Percentiles rank a stretch among this genome's conserved stretches.
Evolutionary conservation across 768 basidiomycete genomes (phyloP).

Genomic region (Strobilomyces dryophilus): DNA sequence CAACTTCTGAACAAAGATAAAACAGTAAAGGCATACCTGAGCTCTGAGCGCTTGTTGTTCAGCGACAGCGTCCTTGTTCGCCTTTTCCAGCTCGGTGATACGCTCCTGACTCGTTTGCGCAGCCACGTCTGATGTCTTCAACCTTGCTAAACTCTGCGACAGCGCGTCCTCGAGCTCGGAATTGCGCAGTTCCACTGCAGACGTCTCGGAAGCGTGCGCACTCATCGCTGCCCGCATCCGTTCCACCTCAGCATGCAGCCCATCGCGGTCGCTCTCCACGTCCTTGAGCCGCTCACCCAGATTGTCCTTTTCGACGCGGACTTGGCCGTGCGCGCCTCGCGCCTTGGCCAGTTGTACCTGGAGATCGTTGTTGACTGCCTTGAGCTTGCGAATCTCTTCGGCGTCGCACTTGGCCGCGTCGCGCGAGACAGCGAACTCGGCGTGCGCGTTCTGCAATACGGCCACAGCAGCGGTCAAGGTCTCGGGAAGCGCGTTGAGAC

Average conservation of each 20-base stretch:
- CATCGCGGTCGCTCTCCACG: slow-evolving; percentile 64
- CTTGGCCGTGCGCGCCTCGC: slow-evolving; percentile 70
- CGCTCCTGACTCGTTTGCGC: slow-evolving; percentile 57
- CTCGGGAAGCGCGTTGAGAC: slow-evolving; percentile 57
- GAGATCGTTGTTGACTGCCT: slow-evolving; percentile 54
- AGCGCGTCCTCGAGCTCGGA: slow-evolving; percentile 68
- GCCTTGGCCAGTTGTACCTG: slow-evolving; percentile 75
- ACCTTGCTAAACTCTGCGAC: slow-evolving; percentile 63
- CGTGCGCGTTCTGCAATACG: slow-evolving; percentile 55
- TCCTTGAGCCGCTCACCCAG: slow-evolving; percentile 56
- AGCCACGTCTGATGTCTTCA: slow-evolving; percentile 70
- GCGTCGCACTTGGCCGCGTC: slow-evolving; percentile 58
- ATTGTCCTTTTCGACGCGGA: slow-evolving; percentile 79
- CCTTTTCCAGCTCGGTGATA: slow-evolving; percentile 58
- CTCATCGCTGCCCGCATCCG: slow-evolving; percentile 44
- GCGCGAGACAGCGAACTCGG: slow-evolving; percentile 56
- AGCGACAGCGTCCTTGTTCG: slow-evolving; percentile 46
- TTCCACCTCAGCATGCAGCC: slow-evolving; percentile 50
- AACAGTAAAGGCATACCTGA: slow-evolving; percentile 46
- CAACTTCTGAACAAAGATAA: not conserved
- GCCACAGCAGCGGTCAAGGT: slow-evolving; percentile 49
- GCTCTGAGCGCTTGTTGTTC: slow-evolving; percentile 56
- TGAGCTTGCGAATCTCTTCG: slow-evolving; percentile 62
- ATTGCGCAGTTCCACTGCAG: slow-evolving; percentile 46
- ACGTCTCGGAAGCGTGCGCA: slow-evolving; percentile 43